Conservation (phyloP, 2,329 filamentous ascomycete genomes). For the Metarhizium brunneum region DNA sequence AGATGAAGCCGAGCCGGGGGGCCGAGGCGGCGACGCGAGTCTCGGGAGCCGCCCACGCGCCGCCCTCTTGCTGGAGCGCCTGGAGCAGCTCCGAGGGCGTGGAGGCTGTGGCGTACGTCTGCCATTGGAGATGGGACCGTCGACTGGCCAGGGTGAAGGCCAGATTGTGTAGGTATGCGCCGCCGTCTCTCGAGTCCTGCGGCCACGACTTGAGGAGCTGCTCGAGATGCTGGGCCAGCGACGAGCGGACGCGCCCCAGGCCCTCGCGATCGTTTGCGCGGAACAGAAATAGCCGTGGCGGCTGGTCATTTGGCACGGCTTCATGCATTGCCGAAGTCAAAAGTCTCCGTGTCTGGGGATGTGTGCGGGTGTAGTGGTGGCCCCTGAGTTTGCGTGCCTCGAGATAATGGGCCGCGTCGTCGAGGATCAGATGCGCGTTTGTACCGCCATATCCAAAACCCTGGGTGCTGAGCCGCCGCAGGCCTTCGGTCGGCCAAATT, state of each 20-base stretch:
- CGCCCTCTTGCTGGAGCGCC: slow-evolving; percentile 25
- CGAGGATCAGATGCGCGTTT: slow-evolving; percentile 24
- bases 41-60: not conserved
- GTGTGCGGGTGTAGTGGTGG: not conserved
- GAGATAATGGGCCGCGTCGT: slow-evolving; percentile 7
- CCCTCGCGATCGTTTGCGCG: slow-evolving; percentile 18
- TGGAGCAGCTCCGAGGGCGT: slow-evolving; percentile 36
- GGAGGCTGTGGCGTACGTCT: slow-evolving; percentile 32
- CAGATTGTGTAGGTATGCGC: slow-evolving; percentile 31
- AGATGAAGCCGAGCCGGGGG: slow-evolving; percentile 22
- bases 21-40: slow-evolving; percentile 7
- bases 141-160: slow-evolving; percentile 39
- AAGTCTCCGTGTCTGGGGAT: not conserved
- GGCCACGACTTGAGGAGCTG: not conserved
- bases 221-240: not conserved
- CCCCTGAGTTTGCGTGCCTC: not conserved
- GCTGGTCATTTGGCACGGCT: slow-evolving; percentile 4
- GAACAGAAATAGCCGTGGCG: slow-evolving; percentile 35
- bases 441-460: slow-evolving; percentile 28
- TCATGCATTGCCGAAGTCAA: not conserved
- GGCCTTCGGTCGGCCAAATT: slow-evolving; percentile 5
- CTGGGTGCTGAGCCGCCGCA: slow-evolving; percentile 20
- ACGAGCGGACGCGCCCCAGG: slow-evolving; percentile 19
- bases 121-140: slow-evolving; percentile 32
- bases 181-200: not conserved